Evolutionary conservation across 2,329 filamentous ascomycete genomes (phyloP), one percentile per base, ranked within the genome.

Genomic region (Exophiala dermatitidis): DNA sequence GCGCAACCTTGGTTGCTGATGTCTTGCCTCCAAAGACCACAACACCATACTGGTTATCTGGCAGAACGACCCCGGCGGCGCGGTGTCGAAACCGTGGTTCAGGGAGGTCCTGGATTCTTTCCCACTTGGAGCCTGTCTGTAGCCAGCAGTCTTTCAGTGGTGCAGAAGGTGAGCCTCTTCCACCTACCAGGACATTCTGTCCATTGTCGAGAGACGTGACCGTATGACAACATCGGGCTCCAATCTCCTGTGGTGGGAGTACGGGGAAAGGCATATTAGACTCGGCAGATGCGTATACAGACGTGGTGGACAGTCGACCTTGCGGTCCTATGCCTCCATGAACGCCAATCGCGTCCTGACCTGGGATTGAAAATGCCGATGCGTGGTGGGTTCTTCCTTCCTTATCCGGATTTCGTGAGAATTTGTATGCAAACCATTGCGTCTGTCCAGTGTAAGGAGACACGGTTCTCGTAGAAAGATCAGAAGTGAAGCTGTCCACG

Each of bases 71-170:
- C 9, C 68, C 66, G 8, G 82, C 74, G 31, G 84, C 78, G 53
- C 81, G 80, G 65, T 96, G 91, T 48, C 91, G 78, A 69, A 86
- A 95, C 28, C 90, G 74, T 6, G 85, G 78, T n/a, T 73, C 63
- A 0, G 85, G 84, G n/a, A 95, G 73, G 62, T 81, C 77, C 54
- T 84, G 75, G 9, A 81, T 77, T 58, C 74, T 76, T 53, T 76
- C 74, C 89, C 89, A 95, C 9, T 64, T 67, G 31, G 74, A 74
- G 47, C 77, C 77, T 48, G 78, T 75, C 58, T 84, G 81, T 1
- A 90, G 62, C 88, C 88, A 96, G 62, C 86, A 90, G 67, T 93
- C 87, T 34, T 74, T 73, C 40, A 88, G 72, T 1, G 82, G 82
- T 31, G 76, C 77, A 8, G 82, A 76, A 3, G 90, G 90, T 5